Base-by-base conservation (phyloP, 495 filamentous ascomycete species). In the Penicillium pancosmium region DNA sequence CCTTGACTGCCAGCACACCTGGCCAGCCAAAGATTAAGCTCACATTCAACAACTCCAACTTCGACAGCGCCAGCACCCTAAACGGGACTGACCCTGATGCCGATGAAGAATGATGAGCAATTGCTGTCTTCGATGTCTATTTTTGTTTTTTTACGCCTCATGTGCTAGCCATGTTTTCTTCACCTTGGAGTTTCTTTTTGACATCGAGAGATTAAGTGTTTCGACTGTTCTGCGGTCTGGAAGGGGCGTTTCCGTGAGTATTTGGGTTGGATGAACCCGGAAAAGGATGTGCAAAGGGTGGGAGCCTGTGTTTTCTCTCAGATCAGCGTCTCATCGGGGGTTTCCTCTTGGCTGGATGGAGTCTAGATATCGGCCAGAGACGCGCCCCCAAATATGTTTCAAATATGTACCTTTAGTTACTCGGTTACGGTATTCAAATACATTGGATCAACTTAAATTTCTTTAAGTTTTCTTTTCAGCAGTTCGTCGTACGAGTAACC, bases 11-110 rank as follows among this genome's bases (percentile, higher is more conserved):
- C 46, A 73, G 78, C 12, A 75, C 70, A 51, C 79, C 72, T 55
- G 83, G 69, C 65, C 80, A 85, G 69, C 78, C 75, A 69, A 79
- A 88, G 80, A 44, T 88, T 67, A 79, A 86, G 68, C 71, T 86
- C 56, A 79, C 82, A 44, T 76, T 84, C 66, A 85, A 82, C 60
- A 80, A 76, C 55, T 66, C 71, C 49, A 74, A 79, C 53, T 73
- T 70, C 43, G 68, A 71, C 40, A 72, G 68, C 46, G 67, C 62
- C 16, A 70, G 61, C 16, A 57, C 48, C 35, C 34, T 52, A n/a
- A 73, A 71, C 34, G 73, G 72, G 33, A 62, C 55, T 18, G 70
- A 69, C 10, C 65, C 62, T 34, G 71, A 64, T 43, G 41, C 36
- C n/a, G 70, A 79, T 27, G 72, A 76, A 13, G 72, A 78, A 48